A percentile compares a stretch with the other conserved stretches of the same genome.
phyloP scores from a whole-genome alignment of 495 filamentous ascomycete genomes.

The Neurospora discreta region DNA sequence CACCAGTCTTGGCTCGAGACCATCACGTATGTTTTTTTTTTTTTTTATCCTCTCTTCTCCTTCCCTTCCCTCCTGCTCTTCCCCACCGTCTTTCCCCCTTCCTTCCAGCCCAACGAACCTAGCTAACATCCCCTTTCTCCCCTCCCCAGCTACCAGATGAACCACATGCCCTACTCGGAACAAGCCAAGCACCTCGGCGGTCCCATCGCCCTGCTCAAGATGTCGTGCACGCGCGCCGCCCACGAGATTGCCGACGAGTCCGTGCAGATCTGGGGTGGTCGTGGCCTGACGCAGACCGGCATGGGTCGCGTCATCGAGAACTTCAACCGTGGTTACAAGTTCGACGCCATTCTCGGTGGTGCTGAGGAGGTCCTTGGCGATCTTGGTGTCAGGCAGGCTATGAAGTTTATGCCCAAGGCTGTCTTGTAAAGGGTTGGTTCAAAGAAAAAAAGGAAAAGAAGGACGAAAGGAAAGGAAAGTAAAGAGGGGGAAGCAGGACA shows the following conservation, averaged over 20 bases:
- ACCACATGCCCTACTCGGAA: constrained; percentile 68
- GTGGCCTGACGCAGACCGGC: constrained; percentile 67
- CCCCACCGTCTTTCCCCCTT: neutral
- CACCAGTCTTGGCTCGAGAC: constrained; percentile 81
- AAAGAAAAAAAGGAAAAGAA: neutral
- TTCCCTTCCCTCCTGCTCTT: no score
- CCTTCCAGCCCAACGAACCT: neutral
- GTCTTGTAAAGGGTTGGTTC: constrained; percentile 45
- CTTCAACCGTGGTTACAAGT: constrained; percentile 80
- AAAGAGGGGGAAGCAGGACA: neutral
- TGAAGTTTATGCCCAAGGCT: constrained; percentile 73
- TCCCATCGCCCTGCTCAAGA: constrained; percentile 77
- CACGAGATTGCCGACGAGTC: constrained; percentile 76
- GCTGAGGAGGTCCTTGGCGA: constrained; percentile 79
- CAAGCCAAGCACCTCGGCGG: constrained; percentile 68
- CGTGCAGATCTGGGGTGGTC: constrained; percentile 79
- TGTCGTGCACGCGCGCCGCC: constrained; percentile 59
- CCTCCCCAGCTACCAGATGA: constrained; percentile 62
- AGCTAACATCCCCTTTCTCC: neutral
- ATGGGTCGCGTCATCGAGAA: constrained; percentile 76
- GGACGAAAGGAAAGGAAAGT: neutral
- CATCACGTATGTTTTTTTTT: constrained; percentile 32
- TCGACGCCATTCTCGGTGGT: constrained; percentile 77
- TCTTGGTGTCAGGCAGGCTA: constrained; percentile 69
- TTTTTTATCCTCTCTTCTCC: neutral